Base-by-base conservation (phyloP, 2,329 filamentous ascomycete genomes). In the Lachnellula willkommii region DNA sequence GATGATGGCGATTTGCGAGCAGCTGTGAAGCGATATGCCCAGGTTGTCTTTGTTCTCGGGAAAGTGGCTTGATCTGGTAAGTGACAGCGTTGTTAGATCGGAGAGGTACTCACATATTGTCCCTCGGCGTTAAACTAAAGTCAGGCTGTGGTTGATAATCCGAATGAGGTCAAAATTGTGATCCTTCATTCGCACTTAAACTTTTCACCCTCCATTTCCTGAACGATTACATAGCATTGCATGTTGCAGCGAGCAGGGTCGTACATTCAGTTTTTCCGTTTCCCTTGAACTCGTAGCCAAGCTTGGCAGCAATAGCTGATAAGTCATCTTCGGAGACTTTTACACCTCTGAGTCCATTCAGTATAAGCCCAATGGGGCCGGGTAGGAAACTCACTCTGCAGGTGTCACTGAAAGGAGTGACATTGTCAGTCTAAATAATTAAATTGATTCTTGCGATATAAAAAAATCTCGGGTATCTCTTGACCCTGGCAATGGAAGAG, bases 121-220 rank as follows among this genome's bases (percentile, higher is more conserved):
- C 57, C 47, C 58, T 45, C 22, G 56, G 57, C 2, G 49, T 51
- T 28, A 58, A 40, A 11, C 36, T 42, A 14, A 60, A 55, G 20
- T 62, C 47, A 26, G 59, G 59, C 26, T 55, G 54, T 14, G 60
- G 62, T 36, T 64, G 61, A 52, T 64, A 64, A 40, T 62, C 59
- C 61, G 15, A 12, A 40, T 9, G 35, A 12, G 42, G 9, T 28
- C 12, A 47, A 24, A 2, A 17, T 47, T 22, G 15, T 12, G 12
- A 20, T 14, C 1, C 2, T 14, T 12, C 14, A 8, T 14, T 26
- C 12, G 2, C 11, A 14, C 11, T 47, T 7, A 17, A 20, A 37
- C 14, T 14, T 46, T 50, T 50, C 12, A 61, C 60, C 58, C 28
- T 63, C 59, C 59, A 63, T 63, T 43, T 63, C 55, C 22, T 48